Evolutionary conservation across 441 rosid species (phyloP).

Genomic region (Eutrema salsugineum): DNA sequence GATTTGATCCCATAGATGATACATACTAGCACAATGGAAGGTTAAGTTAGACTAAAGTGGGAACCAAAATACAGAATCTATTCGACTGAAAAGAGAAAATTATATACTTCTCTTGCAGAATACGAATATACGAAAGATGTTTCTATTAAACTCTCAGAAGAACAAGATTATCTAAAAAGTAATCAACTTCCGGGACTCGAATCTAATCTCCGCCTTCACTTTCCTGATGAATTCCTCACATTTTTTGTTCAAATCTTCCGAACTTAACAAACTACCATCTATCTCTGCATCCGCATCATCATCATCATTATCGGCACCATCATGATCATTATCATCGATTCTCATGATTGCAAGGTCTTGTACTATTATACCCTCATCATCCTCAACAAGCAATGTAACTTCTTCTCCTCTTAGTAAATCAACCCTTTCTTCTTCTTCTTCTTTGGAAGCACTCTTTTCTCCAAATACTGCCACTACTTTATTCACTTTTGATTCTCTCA

Average conservation of each 20-base stretch:
- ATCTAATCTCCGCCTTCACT: conserved; percentile 46
- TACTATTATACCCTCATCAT: conserved; percentile 17
- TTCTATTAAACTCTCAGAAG: background rate
- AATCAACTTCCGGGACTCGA: conserved; percentile 23
- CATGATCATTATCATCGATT: conserved; percentile 9
- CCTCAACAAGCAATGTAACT: background rate
- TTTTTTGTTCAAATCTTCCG: conserved; percentile 64
- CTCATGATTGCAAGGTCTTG: conserved; percentile 8
- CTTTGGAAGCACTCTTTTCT: conserved; percentile 4
- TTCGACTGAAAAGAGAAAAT: background rate
- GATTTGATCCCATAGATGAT: background rate
- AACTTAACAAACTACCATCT: conserved; percentile 31
- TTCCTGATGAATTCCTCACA: conserved; percentile 69
- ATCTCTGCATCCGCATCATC: conserved; percentile 15
- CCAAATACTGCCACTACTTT: conserved; percentile 7
- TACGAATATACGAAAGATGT: background rate
- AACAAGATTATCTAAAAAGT: background rate
- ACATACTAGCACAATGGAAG: no score
- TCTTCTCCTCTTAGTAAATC: conserved; percentile 4
- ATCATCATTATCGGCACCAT: background rate
- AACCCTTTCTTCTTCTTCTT: conserved; percentile 1
- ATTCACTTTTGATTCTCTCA: conserved; percentile 6
- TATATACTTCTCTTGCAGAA: background rate
- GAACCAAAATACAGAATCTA: background rate
- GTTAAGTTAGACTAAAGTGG: background rate